A percentile compares a stretch with the other conserved stretches of the same genome.
phyloP scores from a whole-genome alignment of 495 filamentous ascomycete species.

The Saxispiralis lemnorum region DNA sequence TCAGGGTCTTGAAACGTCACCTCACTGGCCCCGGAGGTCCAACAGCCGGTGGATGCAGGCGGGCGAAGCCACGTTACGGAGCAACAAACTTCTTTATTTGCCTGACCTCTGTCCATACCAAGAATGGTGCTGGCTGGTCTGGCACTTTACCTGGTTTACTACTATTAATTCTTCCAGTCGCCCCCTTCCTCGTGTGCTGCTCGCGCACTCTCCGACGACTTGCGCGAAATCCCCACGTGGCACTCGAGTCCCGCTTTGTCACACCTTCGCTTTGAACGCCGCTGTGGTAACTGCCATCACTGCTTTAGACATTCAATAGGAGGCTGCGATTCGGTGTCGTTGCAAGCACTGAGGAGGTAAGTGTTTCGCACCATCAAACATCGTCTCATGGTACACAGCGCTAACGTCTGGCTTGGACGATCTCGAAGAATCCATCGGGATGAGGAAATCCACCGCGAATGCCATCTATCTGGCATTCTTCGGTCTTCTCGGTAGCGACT shows the following conservation, averaged over 20 bases:
- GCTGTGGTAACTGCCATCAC: not conserved
- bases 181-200: too few relatives aligned
- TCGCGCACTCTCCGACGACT: too few relatives aligned
- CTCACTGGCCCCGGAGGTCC: too few relatives aligned
- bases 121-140: too few relatives aligned
- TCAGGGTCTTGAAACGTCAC: too few relatives aligned
- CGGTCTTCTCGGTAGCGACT: slow-evolving; percentile 13
- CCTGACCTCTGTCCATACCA: too few relatives aligned
- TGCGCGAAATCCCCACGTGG: not conserved
- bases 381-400: not conserved
- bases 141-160: too few relatives aligned
- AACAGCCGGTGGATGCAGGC: too few relatives aligned
- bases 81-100: too few relatives aligned
- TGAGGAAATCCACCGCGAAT: slow-evolving; percentile 10
- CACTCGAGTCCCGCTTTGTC: not conserved
- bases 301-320: not conserved
- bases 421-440: slow-evolving; percentile 1
- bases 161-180: too few relatives aligned
- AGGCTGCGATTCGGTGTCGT: not conserved
- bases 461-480: slow-evolving; percentile 20
- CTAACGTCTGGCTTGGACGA: slow-evolving; percentile 1
- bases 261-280: not conserved
- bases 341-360: not conserved
- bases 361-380: not conserved
- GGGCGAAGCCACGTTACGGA: too few relatives aligned